Conservation (phyloP, 148 eudicot genomes). For the Chenopodium quinoa region DNA sequence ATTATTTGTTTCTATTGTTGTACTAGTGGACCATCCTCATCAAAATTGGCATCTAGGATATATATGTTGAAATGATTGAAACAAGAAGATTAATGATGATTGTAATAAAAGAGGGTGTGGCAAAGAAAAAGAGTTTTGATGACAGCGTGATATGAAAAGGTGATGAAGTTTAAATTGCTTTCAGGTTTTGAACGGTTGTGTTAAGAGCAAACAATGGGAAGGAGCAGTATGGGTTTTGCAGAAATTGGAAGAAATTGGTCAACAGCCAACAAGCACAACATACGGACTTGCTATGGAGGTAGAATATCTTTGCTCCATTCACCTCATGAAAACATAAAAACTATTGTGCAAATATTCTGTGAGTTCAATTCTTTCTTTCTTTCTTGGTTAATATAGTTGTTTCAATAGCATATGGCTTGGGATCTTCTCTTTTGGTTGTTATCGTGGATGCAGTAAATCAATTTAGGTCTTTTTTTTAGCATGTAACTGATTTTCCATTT, state of each 20-base stretch:
- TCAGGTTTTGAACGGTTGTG: slow-evolving; percentile 90
- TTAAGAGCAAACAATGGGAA: slow-evolving; percentile 72
- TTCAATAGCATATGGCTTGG: not conserved
- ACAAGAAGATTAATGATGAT: not conserved
- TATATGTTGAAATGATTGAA: not conserved
- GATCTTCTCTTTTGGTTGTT: not conserved
- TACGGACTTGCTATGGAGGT: slow-evolving; percentile 99
- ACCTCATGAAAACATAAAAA: not conserved
- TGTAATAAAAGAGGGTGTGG: not conserved
- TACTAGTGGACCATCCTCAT: not conserved
- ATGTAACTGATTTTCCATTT: not conserved
- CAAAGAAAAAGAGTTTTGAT: not conserved
- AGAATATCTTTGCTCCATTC: slow-evolving; percentile 16
- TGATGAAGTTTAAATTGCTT: not conserved
- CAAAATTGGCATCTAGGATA: not conserved
- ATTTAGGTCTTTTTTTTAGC: not conserved
- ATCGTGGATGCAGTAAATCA: not conserved
- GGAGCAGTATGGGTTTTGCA: slow-evolving; percentile 96
- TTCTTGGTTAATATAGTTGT: not conserved
- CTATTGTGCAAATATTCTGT: not conserved
- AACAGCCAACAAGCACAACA: slow-evolving; percentile 68
- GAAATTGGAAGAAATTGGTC: slow-evolving; percentile 59
- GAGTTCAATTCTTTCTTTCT: not conserved
- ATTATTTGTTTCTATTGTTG: not conserved
- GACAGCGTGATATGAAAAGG: not conserved